phyloP scores from a whole-genome alignment of 1,139 yeast species.

The Ogataea hybrid region DNA sequence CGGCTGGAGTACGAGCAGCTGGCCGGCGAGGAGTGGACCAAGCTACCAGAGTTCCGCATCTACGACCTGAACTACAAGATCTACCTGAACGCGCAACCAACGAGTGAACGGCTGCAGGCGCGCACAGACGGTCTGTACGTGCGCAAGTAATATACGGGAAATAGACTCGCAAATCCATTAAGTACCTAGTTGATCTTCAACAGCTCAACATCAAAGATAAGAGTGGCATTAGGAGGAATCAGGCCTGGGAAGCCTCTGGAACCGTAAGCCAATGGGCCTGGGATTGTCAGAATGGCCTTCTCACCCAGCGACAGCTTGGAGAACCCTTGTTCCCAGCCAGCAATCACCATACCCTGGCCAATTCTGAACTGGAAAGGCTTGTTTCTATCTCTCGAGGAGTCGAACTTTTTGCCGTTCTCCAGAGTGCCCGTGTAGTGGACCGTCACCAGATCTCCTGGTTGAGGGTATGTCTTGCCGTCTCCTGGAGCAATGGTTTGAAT shows the following conservation, averaged over 20 bases:
- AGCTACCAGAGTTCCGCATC: constrained; percentile 57
- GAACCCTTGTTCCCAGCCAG: constrained; percentile 95
- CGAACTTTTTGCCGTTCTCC: constrained; percentile 92
- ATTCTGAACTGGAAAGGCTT: constrained; percentile 89
- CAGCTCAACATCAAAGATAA: constrained; percentile 90
- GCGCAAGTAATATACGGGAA: not conserved
- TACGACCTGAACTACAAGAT: constrained; percentile 68
- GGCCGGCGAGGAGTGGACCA: constrained; percentile 26
- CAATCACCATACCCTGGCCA: constrained; percentile 95
- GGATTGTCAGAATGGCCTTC: constrained; percentile 86
- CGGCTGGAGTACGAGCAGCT: constrained; percentile 37
- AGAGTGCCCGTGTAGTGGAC: constrained; percentile 96
- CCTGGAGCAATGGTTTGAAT: constrained; percentile 38
- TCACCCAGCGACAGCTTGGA: constrained; percentile 91
- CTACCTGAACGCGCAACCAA: constrained; percentile 36
- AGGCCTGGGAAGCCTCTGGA: constrained; percentile 93
- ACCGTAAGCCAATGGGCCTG: constrained; percentile 93
- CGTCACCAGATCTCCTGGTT: constrained; percentile 80
- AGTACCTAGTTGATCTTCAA: constrained; percentile 63
- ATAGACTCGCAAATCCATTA: constrained; percentile 2
- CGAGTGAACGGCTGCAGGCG: constrained; percentile 12
- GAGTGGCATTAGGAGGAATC: constrained; percentile 94
- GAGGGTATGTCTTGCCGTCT: constrained; percentile 85
- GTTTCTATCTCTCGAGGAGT: constrained; percentile 91
- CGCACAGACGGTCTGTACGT: constrained; percentile 18